Percentiles rank a stretch among this genome's conserved stretches.
These are phyloP conservation scores for Podaxis pistillaris DNA, from an alignment of 768 basidiomycete species.

Conservation along the genomic window DNA sequence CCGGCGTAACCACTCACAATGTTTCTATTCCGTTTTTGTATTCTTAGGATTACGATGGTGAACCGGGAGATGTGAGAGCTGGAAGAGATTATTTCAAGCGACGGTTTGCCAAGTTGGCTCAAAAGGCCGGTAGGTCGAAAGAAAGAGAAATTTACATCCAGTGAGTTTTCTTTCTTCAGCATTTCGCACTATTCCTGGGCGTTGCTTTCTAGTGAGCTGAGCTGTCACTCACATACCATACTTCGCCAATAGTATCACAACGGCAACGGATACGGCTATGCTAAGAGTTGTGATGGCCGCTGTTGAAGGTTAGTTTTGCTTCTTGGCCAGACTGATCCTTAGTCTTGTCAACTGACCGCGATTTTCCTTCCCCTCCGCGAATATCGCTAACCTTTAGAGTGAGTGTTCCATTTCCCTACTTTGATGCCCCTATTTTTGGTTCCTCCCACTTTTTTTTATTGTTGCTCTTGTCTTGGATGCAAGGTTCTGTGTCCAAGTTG, in stretches of 20 bases:
- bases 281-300: slow-evolving; percentile 93
- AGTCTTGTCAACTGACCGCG: slow-evolving; percentile 44
- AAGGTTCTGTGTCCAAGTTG: neutral
- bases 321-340: neutral
- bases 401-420: slow-evolving; percentile 18
- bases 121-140: slow-evolving; percentile 81
- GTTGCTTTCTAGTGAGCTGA: neutral
- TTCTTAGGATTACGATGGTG: slow-evolving; percentile 79
- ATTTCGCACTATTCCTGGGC: neutral
- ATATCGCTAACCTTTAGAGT: slow-evolving; percentile 13
- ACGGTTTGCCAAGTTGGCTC: slow-evolving; percentile 78
- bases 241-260: slow-evolving; percentile 62
- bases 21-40: slow-evolving; percentile 8
- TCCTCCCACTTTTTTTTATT: slow-evolving; percentile 19
- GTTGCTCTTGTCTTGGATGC: slow-evolving; percentile 13
- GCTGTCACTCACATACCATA: slow-evolving; percentile 10
- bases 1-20: neutral
- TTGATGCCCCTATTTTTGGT: slow-evolving; percentile 21
- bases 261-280: slow-evolving; percentile 87
- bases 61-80: slow-evolving; percentile 64
- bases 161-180: slow-evolving; percentile 45
- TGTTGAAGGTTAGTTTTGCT: slow-evolving; percentile 72
- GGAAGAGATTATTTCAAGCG: slow-evolving; percentile 90
- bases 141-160: slow-evolving; percentile 93
- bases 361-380: slow-evolving; percentile 24